Evolutionary conservation across 2,329 filamentous ascomycete genomes (phyloP).

Genomic region (Coccinonectria pachysandricola): DNA sequence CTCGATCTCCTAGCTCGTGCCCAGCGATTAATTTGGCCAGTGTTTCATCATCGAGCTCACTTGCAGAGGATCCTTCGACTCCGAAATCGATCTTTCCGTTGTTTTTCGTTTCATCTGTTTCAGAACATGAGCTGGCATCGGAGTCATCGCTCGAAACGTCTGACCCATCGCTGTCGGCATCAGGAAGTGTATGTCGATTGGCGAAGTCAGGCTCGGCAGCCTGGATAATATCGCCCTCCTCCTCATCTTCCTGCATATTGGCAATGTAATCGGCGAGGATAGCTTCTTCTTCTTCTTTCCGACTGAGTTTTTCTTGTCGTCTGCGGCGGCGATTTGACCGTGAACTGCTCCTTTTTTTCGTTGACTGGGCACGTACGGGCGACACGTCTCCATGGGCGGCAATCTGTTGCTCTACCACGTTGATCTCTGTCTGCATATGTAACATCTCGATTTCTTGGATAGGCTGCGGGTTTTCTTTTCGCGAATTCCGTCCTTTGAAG

Average conservation of each 20-base stretch:
- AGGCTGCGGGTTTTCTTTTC: constrained; percentile 15
- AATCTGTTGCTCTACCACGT: constrained; percentile 18
- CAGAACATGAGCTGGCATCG: constrained; percentile 1
- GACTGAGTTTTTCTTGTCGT: too few relatives aligned
- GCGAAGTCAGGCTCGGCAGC: not conserved
- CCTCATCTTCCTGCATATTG: constrained; percentile 40
- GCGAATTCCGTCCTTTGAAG: constrained; percentile 48
- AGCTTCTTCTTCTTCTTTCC: constrained; percentile 43
- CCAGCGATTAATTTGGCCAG: constrained; percentile 17
- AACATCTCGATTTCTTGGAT: constrained; percentile 11
- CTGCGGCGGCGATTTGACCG: too few relatives aligned
- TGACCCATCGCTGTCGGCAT: too few relatives aligned
- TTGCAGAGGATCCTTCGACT: constrained; percentile 2
- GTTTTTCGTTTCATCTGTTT: constrained; percentile 1
- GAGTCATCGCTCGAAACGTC: constrained; percentile 1
- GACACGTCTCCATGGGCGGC: too few relatives aligned
- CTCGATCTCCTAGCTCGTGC: constrained; percentile 9
- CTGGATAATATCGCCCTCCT: not conserved
- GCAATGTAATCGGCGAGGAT: constrained; percentile 61
- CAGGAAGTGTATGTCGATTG: not conserved
- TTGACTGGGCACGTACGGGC: too few relatives aligned
- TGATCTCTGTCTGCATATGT: constrained; percentile 24
- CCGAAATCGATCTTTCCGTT: constrained; percentile 2
- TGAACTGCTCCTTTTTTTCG: too few relatives aligned
- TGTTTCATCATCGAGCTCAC: constrained; percentile 18